Evolutionary conservation across 2,329 filamentous ascomycete genomes (phyloP).

Genomic region (Xylaria digitata): DNA sequence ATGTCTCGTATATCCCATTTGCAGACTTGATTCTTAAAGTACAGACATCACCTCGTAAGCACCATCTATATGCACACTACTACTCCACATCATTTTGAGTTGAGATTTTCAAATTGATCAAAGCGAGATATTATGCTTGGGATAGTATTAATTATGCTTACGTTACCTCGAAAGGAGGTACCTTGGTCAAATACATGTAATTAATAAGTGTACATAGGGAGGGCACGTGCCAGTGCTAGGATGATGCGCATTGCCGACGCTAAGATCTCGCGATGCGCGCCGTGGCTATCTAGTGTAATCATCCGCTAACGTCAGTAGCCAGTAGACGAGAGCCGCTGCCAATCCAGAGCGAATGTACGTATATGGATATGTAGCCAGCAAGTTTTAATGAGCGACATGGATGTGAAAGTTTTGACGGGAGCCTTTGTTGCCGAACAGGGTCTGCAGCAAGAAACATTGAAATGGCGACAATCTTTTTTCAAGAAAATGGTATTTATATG

Average conservation of each 20-base stretch:
- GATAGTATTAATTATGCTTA: no score
- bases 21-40: background rate
- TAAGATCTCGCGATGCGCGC: constrained; percentile 37
- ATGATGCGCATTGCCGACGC: constrained; percentile 40
- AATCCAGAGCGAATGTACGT: no score
- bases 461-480: no score
- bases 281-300: constrained; percentile 22
- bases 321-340: background rate
- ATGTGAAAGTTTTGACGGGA: no score
- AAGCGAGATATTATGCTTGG: constrained; percentile 8
- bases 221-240: constrained; percentile 36
- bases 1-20: background rate
- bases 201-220: constrained; percentile 3
- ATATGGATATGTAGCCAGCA: background rate
- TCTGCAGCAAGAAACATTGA: no score
- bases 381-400: background rate
- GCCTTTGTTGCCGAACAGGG: no score
- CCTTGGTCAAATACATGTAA: no score
- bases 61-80: background rate
- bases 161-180: background rate
- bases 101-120: background rate
- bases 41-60: background rate
- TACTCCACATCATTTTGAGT: background rate
- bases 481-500: no score
- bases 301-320: constrained; percentile 12